Evolutionary conservation across 2,329 filamentous ascomycete genomes (phyloP).

Genomic region (Ophiostoma sp.): DNA sequence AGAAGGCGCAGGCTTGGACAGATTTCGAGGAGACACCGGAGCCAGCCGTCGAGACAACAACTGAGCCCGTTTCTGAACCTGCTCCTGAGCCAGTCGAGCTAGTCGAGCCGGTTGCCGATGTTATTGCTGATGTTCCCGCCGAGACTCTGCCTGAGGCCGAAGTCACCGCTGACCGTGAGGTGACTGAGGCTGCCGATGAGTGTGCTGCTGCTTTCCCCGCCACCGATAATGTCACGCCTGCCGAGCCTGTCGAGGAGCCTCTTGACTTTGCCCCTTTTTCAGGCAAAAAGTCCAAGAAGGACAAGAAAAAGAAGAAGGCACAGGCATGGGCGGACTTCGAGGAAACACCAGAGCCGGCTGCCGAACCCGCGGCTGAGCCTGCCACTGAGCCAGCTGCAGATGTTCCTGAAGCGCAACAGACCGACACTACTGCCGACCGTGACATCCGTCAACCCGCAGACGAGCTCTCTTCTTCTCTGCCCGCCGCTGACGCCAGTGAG

Average conservation of each 20-base stretch:
- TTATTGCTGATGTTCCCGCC: not conserved
- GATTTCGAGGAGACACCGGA: not conserved
- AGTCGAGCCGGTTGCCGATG: not conserved
- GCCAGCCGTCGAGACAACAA: not conserved
- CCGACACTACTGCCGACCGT: not conserved
- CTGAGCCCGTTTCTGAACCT: not conserved
- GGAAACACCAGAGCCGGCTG: not conserved
- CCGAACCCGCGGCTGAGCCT: not conserved
- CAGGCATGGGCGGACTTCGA: not conserved
- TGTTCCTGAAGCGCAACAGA: too few species aligned
- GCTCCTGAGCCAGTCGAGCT: not conserved
- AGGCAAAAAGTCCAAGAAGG: slow-evolving; percentile 21
- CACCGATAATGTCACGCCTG: not conserved
- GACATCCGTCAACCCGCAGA: not conserved
- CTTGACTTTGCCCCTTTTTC: not conserved
- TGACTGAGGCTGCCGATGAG: not conserved
- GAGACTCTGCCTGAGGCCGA: not conserved
- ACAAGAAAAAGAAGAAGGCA: slow-evolving; percentile 20
- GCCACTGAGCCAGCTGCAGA: not conserved
- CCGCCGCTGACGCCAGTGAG: not conserved
- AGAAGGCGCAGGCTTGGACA: not conserved
- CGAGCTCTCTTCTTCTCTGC: not conserved
- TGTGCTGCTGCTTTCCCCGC: not conserved
- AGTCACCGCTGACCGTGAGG: not conserved
- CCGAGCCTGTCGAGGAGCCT: not conserved